Evolutionary conservation across 2,329 filamentous ascomycete species (phyloP).

Genomic region (Parastagonospora nodorum): DNA sequence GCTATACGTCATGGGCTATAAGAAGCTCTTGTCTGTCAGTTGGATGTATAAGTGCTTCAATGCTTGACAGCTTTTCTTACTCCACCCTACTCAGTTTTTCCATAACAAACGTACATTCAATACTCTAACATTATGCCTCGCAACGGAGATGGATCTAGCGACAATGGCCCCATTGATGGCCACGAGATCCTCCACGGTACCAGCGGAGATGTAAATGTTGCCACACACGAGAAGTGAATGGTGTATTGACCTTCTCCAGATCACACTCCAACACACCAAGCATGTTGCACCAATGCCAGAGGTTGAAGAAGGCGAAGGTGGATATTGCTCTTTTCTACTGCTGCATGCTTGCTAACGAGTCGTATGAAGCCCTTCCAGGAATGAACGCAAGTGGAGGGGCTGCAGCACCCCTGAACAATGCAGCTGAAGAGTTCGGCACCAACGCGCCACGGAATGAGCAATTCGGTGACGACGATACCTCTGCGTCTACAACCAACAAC

Average conservation of each 20-base stretch:
- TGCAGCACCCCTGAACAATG: conserved; percentile 7
- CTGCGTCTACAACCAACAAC: neutral
- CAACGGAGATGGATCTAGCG: conserved; percentile 47
- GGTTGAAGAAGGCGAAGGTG: conserved; percentile 42
- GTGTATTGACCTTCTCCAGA: conserved; percentile 2
- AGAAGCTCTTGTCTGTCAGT: neutral
- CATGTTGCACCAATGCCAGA: conserved; percentile 44
- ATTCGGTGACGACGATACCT: neutral
- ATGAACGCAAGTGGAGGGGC: conserved; percentile 10
- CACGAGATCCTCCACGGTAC: conserved; percentile 47
- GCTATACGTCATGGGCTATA: neutral
- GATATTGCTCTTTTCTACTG: neutral
- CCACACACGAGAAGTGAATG: neutral
- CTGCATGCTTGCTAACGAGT: neutral
- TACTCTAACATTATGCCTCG: conserved; percentile 42
- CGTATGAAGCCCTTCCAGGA: conserved; percentile 11
- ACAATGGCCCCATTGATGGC: conserved; percentile 48
- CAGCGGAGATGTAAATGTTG: conserved; percentile 36
- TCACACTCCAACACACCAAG: conserved; percentile 40
- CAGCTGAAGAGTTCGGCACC: conserved; percentile 9
- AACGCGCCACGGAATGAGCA: conserved; percentile 9
- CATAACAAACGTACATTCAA: neutral
- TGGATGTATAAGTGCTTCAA: neutral
- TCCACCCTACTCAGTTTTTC: neutral
- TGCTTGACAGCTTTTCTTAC: neutral